Conservation (phyloP, 2,329 filamentous ascomycete species). For the Lojkania enalia region DNA sequence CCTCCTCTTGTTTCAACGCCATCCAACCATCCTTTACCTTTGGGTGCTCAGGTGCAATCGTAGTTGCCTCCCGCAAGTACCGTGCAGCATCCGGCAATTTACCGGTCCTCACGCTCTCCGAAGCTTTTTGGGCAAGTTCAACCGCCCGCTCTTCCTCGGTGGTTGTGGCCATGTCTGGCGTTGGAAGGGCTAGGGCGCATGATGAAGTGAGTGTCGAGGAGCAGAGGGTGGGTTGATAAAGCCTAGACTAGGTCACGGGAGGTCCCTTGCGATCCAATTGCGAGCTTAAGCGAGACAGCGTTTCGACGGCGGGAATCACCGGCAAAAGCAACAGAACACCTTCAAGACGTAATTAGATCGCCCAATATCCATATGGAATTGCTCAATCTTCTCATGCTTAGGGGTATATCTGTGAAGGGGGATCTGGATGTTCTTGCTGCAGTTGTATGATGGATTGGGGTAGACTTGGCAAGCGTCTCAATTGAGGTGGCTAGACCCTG, state of each 20-base stretch:
- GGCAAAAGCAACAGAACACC: neutral
- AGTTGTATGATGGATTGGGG: too few species aligned
- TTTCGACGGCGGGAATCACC: constrained; percentile 1
- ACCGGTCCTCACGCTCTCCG: constrained; percentile 30
- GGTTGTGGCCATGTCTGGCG: constrained; percentile 29
- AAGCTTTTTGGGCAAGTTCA: constrained; percentile 36
- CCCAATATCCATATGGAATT: too few species aligned
- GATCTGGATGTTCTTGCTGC: too few species aligned
- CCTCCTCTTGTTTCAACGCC: constrained; percentile 45
- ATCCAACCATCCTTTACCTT: constrained; percentile 48
- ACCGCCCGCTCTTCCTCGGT: constrained; percentile 35
- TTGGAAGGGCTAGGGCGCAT: constrained; percentile 19
- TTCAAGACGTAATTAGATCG: too few species aligned
- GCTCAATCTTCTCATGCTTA: too few species aligned
- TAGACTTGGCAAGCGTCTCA: too few species aligned
- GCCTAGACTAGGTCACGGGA: constrained; percentile 17
- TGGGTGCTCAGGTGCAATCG: constrained; percentile 47
- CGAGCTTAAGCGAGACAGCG: neutral
- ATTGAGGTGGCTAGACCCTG: too few species aligned
- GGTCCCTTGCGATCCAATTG: constrained; percentile 7
- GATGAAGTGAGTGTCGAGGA: constrained; percentile 15
- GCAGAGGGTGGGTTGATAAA: constrained; percentile 18
- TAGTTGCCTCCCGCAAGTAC: constrained; percentile 50
- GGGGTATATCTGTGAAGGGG: too few species aligned
- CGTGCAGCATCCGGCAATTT: constrained; percentile 46